phyloP scores from a whole-genome alignment of 192 early-diverging fungal genomes.

The Entomortierella parvispora region DNA sequence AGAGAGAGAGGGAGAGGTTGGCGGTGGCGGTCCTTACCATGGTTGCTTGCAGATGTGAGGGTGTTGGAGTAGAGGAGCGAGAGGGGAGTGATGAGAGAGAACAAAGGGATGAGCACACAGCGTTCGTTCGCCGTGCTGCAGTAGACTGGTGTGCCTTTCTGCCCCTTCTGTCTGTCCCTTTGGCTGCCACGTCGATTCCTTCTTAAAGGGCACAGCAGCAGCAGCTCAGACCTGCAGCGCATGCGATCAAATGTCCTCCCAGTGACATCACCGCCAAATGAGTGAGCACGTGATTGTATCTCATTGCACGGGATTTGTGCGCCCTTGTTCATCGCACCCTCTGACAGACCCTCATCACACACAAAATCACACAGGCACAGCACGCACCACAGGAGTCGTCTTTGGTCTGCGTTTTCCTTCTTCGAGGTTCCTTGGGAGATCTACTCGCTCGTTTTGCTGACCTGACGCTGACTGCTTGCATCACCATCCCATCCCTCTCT shows the following conservation, averaged over 20 bases:
- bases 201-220: too few species aligned
- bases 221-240: too few species aligned
- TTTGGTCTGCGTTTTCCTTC: slow-evolving; percentile 13
- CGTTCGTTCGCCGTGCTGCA: background rate
- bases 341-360: background rate
- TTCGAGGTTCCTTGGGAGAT: slow-evolving; percentile 18
- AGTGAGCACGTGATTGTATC: too few species aligned
- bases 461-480: slow-evolving; percentile 1
- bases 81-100: background rate
- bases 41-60: background rate
- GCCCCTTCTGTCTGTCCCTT: background rate
- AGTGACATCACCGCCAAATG: too few species aligned
- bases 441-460: background rate
- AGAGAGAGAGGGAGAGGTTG: too few species aligned
- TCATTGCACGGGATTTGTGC: background rate
- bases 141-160: too few species aligned
- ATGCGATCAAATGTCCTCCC: too few species aligned
- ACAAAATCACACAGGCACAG: background rate
- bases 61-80: background rate
- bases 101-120: slow-evolving; percentile 12
- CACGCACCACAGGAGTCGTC: slow-evolving; percentile 4
- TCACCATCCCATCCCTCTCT: slow-evolving; percentile 4
- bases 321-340: background rate
- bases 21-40: too few species aligned
- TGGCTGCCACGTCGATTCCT: too few species aligned